Base-by-base conservation (phyloP, 1,139 yeast genomes). In the Debaryomycetaceae sp. region DNA sequence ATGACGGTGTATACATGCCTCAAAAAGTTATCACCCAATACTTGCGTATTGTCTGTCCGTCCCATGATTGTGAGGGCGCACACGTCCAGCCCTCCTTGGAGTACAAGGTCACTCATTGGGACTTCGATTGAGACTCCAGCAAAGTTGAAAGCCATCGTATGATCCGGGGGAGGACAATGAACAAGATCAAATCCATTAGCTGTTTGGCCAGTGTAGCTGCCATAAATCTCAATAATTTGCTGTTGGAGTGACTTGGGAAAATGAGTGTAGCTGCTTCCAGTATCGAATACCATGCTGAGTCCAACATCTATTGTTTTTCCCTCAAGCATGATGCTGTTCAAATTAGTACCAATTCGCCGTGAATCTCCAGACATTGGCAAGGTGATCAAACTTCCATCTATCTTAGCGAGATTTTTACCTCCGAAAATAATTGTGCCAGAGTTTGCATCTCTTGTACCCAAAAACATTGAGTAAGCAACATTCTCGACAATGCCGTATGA, bases 211-310 rank as follows among this genome's bases (percentile, higher is more conserved):
- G 24, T 25, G 16, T 25, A 22, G 8, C 29, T 23, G n/a, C 29
- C 29, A 11, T 22, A 10, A 10, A 10, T 14, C 4, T 12, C 8
- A 13, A 20, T n/a, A 18, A 30, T 9, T 4, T n/a, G 9, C 7
- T 8, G 10, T 17, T 11, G 17, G 18, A 17, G 18, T 18, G 5
- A 18, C 6, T 14, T 4, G 5, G 56, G 54, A 20, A 63, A 48
- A 36, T 46, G 48, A 22, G 57, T 46, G 34, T 58, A 53, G 11
- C 70, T 63, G 18, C 69, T 60, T 23, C 71, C 71, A 4, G 68
- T 58, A 38, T 65, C 71, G 18, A 65, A 48, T 25, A 61, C 42
- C 18, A 58, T 61, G 22, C 55, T 43, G 28, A 40, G 34, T 29
- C 41, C 39, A 16, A 43, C 39, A 11, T 41, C 29, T 30, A 27